A percentile compares a stretch with the other conserved stretches of the same genome.
Evolutionary conservation across 2,329 filamentous ascomycete genomes (phyloP).

Genomic region (Ascosphaera pollenicola): DNA sequence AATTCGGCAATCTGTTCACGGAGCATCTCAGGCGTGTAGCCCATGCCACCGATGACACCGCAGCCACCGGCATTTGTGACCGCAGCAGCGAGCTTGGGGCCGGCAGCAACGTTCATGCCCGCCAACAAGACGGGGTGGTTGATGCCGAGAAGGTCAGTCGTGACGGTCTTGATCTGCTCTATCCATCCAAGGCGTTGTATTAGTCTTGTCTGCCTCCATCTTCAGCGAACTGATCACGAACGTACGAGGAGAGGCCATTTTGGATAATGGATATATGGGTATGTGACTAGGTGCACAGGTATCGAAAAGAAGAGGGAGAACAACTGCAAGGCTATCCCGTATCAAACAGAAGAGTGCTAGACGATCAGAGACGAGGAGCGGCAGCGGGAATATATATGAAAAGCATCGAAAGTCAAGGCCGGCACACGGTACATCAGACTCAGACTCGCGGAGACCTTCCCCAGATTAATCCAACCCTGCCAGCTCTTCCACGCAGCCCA

Average conservation of each 20-base stretch:
- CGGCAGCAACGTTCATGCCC: constrained; percentile 97
- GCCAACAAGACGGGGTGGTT: constrained; percentile 89
- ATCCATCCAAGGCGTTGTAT: constrained; percentile 5
- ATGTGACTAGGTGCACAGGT: background rate
- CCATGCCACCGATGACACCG: constrained; percentile 76
- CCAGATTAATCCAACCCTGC: background rate
- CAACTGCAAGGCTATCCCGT: too few relatives aligned
- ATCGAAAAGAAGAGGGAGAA: too few relatives aligned
- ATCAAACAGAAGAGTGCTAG: too few relatives aligned
- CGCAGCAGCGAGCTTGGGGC: constrained; percentile 84
- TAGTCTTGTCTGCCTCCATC: constrained; percentile 8
- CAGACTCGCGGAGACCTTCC: background rate
- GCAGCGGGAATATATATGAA: background rate
- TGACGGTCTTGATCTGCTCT: constrained; percentile 77
- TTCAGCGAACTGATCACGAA: constrained; percentile 9
- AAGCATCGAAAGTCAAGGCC: background rate
- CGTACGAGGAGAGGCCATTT: constrained; percentile 66
- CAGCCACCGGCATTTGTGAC: constrained; percentile 94
- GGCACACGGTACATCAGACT: background rate
- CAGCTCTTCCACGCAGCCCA: background rate
- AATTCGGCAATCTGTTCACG: constrained; percentile 85
- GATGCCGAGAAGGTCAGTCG: constrained; percentile 95
- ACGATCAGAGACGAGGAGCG: background rate
- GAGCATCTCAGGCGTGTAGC: constrained; percentile 95
- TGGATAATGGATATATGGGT: constrained; percentile 1